Base-by-base conservation (phyloP, 257 asterid species). In the Apocynum venetum region DNA sequence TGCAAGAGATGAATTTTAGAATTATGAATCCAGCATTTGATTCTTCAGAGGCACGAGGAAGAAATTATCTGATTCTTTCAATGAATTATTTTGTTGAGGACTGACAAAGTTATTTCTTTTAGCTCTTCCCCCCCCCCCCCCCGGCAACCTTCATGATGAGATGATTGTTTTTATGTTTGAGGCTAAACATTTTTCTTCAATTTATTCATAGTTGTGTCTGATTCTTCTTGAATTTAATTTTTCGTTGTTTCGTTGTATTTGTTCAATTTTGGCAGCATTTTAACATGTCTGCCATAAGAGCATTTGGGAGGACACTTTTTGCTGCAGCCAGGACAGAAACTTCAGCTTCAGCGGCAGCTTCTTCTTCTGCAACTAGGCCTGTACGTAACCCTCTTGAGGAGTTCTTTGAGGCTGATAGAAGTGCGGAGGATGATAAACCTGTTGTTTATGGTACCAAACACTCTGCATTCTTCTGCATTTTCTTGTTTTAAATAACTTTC, bases 261-360 rank as follows among this genome's bases (percentile, higher is more conserved):
- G 9, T 41, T 74, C 44, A 5, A 11, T 13, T 59, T 60, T 13
- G 1, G 2, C n/a, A 73, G 47, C 15, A 61, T 74, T 44, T 48
- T 48, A 9, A 43, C 72, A 79, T 82, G 85, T 82, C 82, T 67
- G 56, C 72, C 8, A 73, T 82, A 13, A 82, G 82, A 78, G 80
- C 80, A n/a, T 86, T 91, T 38, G 93, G 93, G 86, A 88, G 95
- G 88, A 76, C 92, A 31, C 89, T 93, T 70, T 88, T 86, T 83
- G 90, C 93, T 81, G 92, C 92, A 17, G 93, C 91, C 73, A 90
- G 84, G 84, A 82, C 91, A 8, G 93, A 93, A 82, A 78, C 91
- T 71, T 84, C 93, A 57, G 89, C 88, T 71, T 84, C 89, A 35
- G 84, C 85, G 20, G 85, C 89, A 7, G 92, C 89, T 25, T 76